phyloP scores from a whole-genome alignment of 2,329 filamentous ascomycete species.

The Trichoderma simmonsii region DNA sequence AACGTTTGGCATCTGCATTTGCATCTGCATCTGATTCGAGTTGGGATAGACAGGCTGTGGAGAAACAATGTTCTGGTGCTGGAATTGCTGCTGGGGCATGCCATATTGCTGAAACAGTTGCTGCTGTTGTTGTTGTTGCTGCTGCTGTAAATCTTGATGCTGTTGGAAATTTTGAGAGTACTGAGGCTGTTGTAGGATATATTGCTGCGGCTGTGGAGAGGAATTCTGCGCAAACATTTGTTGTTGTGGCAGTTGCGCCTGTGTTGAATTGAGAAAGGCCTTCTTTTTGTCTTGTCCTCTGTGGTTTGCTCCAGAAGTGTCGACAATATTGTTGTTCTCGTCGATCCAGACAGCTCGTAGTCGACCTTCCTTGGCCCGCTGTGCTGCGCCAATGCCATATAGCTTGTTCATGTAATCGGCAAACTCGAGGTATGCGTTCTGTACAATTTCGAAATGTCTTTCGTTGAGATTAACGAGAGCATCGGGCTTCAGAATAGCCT shows the following conservation, averaged over 20 bases:
- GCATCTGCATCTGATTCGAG: neutral
- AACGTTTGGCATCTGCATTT: neutral
- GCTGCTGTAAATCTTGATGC: neutral
- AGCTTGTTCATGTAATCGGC: slow-evolving; percentile 21
- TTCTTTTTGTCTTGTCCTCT: neutral
- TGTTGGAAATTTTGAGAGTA: neutral
- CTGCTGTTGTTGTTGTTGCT: neutral
- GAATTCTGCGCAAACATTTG: neutral
- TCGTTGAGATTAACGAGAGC: slow-evolving; percentile 20
- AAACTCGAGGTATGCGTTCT: slow-evolving; percentile 25
- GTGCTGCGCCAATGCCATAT: neutral
- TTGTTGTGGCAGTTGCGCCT: neutral
- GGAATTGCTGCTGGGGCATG: neutral
- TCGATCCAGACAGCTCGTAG: neutral
- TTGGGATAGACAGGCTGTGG: neutral
- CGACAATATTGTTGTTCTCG: neutral
- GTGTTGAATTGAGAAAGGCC: neutral
- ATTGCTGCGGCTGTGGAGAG: neutral
- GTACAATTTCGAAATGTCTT: slow-evolving; percentile 23
- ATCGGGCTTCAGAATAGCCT: neutral
- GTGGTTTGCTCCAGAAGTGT: neutral
- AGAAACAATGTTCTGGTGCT: neutral
- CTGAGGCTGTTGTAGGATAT: neutral
- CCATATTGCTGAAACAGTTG: neutral
- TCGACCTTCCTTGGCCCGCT: neutral